Percentiles rank a stretch among this genome's conserved stretches.
Evolutionary conservation across 78 protist species (phyloP).

Genomic region (Mantamonas sphyraenae): DNA sequence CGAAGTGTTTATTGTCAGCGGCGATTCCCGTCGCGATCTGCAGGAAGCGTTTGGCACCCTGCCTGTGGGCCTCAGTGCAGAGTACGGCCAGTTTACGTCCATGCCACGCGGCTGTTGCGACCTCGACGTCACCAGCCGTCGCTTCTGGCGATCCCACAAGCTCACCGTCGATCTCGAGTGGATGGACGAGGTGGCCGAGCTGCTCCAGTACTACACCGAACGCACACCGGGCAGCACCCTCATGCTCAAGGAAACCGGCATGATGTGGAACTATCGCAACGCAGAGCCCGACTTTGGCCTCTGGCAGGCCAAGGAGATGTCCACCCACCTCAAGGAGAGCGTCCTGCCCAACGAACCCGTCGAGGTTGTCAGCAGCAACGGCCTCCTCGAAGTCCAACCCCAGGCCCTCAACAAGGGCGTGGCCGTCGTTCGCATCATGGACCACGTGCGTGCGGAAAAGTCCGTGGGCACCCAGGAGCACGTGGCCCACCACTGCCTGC

Average conservation of each 20-base stretch:
- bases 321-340: background rate
- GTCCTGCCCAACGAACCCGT: background rate
- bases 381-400: background rate
- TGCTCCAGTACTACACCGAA: background rate
- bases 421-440: background rate
- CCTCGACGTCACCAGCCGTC: too few species aligned
- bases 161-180: background rate
- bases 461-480: background rate
- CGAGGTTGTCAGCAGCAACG: background rate
- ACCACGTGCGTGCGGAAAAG: background rate
- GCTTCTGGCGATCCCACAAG: background rate
- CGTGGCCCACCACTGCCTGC: background rate
- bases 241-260: background rate
- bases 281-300: background rate
- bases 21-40: background rate
- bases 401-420: background rate
- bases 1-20: background rate
- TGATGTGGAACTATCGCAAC: constrained; percentile 3
- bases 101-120: constrained; percentile 4
- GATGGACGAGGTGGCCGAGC: background rate
- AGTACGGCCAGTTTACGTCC: background rate
- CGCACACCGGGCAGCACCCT: background rate
- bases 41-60: background rate
- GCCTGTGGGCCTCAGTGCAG: background rate
- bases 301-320: background rate